Base-by-base conservation (phyloP, 1,139 yeast genomes). In the Blastobotrys proliferans region DNA sequence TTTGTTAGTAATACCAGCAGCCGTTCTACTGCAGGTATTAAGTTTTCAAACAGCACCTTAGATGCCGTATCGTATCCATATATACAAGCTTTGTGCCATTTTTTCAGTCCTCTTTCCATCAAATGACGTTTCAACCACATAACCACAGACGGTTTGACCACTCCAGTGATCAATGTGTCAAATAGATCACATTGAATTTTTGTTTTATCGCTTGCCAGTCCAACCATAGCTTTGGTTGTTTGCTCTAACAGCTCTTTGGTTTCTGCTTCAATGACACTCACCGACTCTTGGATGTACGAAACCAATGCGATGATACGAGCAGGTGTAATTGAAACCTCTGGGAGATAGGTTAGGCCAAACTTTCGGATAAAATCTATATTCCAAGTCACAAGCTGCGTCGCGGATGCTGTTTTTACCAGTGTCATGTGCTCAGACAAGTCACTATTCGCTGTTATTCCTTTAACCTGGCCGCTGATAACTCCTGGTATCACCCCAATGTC, bases 51-150 rank as follows among this genome's bases (percentile, higher is more conserved):
- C 1, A 77, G 51, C 1, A 65, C 56, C 47, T 73, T 71, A 41
- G 79, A 62, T 0, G 72, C 60, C 33, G 60, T 58, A 29, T 80
- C 85, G 55, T 75, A 80, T 4, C 72, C 65, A 0, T 69, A 55
- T 35, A 69, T 67, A 0, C 83, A 82, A 18, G 73, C 48, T 44
- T 73, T 74, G 9, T 65, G 63, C 75, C 90, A 75, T 52, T 76
- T 70, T 50, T 77, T 79, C 34, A 77, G 61, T 10, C 87, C 88
- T 48, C 85, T 67, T 49, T 84, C 92, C 1, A 86, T 88, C 31
- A 84, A 67, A 20, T 69, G 61, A 31, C 72, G 72, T 16, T 69
- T 67, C 8, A 76, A 49, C 82, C 82, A 77, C 18, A 67, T 67
- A 39, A 64, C 64, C 3, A 77, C 61, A 3, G 67, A 64, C n/a